A percentile compares a stretch with the other conserved stretches of the same genome.
Evolutionary conservation across 2,329 filamentous ascomycete genomes (phyloP).

Genomic region (Zymoseptoria passerinii): DNA sequence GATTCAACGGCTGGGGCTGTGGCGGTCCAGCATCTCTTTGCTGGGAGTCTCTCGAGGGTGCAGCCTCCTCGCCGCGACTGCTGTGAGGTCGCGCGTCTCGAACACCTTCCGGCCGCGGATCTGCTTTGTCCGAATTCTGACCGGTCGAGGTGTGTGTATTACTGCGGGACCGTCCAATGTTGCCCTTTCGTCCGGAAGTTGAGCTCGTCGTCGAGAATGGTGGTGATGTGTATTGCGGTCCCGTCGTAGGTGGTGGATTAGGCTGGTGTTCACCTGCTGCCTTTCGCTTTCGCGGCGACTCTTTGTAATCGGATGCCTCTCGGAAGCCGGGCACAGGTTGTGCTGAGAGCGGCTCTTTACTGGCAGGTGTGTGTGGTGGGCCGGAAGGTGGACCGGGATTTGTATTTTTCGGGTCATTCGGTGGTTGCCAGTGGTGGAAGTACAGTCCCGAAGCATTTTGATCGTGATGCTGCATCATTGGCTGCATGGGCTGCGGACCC

Average conservation of each 20-base stretch:
- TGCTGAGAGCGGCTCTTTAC: conserved; percentile 41
- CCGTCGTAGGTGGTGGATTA: conserved; percentile 44
- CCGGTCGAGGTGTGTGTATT: conserved; percentile 43
- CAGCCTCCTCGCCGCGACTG: conserved; percentile 19
- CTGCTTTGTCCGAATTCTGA: conserved; percentile 12
- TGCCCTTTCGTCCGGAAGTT: conserved; percentile 46
- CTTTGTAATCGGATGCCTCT: conserved; percentile 54
- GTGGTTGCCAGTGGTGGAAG: conserved; percentile 90
- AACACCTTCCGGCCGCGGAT: conserved; percentile 1
- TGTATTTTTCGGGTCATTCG: conserved; percentile 49
- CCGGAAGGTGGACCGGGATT: conserved; percentile 53
- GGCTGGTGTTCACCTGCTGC: conserved; percentile 48
- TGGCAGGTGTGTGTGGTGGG: conserved; percentile 66
- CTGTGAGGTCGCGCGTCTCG: conserved; percentile 10
- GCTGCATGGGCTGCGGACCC: conserved; percentile 35
- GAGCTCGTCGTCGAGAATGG: conserved; percentile 49
- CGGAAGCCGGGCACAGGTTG: conserved; percentile 33
- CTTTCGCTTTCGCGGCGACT: conserved; percentile 81
- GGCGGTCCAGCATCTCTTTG: neutral
- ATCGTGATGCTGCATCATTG: conserved; percentile 46
- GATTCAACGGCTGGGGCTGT: neutral
- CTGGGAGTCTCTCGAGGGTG: conserved; percentile 1
- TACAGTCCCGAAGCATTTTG: conserved; percentile 68
- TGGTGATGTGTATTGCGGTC: conserved; percentile 41
- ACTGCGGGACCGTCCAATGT: conserved; percentile 58